Percentiles rank a stretch among this genome's conserved stretches.
Evolutionary conservation across 176 grass and related monocot genomes (phyloP).

Genomic region (Cocos nucifera): DNA sequence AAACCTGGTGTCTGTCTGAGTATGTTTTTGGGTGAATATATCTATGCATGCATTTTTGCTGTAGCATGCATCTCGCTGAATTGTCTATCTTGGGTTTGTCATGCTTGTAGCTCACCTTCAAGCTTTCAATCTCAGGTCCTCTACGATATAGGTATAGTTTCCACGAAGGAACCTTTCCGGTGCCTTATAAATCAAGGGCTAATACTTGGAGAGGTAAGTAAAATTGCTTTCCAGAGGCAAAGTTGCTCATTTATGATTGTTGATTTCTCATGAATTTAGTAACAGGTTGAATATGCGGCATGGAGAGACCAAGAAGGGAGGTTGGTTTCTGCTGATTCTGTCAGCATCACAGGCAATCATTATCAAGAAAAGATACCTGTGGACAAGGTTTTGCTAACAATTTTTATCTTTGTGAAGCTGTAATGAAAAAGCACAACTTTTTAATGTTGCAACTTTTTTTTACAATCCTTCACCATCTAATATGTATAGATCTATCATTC

Average conservation of each 20-base stretch:
- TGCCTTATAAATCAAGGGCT: constrained; percentile 99
- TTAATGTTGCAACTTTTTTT: constrained; percentile 2
- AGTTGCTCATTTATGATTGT: constrained; percentile 2
- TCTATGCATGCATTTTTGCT: too few species aligned
- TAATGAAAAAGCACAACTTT: too few species aligned
- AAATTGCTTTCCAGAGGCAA: constrained; percentile 10
- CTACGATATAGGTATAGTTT: constrained; percentile 92
- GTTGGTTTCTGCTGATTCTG: constrained; percentile 70
- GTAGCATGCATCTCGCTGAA: too few species aligned
- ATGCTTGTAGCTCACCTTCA: not conserved
- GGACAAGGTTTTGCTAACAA: constrained; percentile 55
- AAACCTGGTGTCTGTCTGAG: too few species aligned
- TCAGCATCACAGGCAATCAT: constrained; percentile 37
- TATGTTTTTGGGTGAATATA: too few species aligned
- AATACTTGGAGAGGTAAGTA: constrained; percentile 93
- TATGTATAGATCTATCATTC: constrained; percentile 10
- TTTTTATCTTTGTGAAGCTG: constrained; percentile 7
- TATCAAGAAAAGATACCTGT: constrained; percentile 73
- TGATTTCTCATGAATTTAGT: constrained; percentile 25
- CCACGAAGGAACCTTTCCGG: constrained; percentile 93
- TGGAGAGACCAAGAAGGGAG: constrained; percentile 68
- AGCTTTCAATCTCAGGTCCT: constrained; percentile 41
- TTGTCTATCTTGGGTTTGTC: not conserved
- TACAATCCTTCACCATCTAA: not conserved
- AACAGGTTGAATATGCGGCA: constrained; percentile 83